Evolutionary conservation across 495 filamentous ascomycete species (phyloP).

Genomic region (Staphylotrichum tortipilum): DNA sequence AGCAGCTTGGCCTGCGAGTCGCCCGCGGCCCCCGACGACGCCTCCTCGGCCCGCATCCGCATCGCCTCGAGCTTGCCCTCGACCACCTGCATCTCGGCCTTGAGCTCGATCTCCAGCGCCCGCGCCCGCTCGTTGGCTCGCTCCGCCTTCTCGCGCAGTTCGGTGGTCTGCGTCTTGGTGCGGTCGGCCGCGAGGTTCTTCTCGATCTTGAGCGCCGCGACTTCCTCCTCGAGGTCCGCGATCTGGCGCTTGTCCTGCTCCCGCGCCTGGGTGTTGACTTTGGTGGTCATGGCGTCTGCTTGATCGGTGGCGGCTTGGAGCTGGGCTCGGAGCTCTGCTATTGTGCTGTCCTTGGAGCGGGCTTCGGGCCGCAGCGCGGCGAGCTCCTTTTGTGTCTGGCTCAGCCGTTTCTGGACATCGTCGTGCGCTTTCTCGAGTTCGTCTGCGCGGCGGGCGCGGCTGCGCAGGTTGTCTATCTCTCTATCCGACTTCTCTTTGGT

Average conservation of each 20-base stretch:
- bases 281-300: constrained; percentile 58
- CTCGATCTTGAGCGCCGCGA: constrained; percentile 65
- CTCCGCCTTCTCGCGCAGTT: constrained; percentile 61
- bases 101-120: constrained; percentile 67
- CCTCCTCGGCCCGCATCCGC: constrained; percentile 79
- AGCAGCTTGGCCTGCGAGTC: constrained; percentile 86
- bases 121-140: constrained; percentile 65
- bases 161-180: constrained; percentile 56
- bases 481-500: constrained; percentile 61
- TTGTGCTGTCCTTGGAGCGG: constrained; percentile 54
- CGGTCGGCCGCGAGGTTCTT: constrained; percentile 64
- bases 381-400: constrained; percentile 58
- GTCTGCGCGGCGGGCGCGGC: constrained; percentile 54
- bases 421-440: constrained; percentile 56
- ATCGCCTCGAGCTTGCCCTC: constrained; percentile 89
- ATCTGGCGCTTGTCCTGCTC: constrained; percentile 60
- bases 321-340: constrained; percentile 61
- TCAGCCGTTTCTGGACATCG: constrained; percentile 57
- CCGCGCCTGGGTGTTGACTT: constrained; percentile 54
- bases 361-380: constrained; percentile 57
- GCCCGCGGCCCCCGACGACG: constrained; percentile 67
- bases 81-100: constrained; percentile 69
- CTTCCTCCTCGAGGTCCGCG: constrained; percentile 61
- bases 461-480: constrained; percentile 48
- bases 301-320: constrained; percentile 59